Evolutionary conservation across 164 flowering plant genomes (phyloP), one percentile per base, ranked within the genome.

Genomic region (Echeveria elegans): DNA sequence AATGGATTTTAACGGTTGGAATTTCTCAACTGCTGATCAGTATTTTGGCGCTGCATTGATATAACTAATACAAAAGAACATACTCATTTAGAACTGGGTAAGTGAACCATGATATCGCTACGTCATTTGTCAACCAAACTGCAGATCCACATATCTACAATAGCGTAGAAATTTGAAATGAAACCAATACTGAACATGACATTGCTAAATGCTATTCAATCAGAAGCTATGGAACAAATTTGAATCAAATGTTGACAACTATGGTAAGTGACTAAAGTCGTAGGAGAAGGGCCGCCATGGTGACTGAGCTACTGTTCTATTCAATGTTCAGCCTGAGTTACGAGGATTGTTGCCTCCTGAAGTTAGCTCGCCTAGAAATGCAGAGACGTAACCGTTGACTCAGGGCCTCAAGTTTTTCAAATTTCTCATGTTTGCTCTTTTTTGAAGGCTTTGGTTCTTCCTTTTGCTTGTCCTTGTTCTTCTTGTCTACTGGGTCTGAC

Each of bases 321-420:
- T 56, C 30, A 56, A 56, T 56, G 10, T 72, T 73, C 68, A 70
- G 2, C 0, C 41, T 12, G 29, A 40, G 47, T 86, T 84, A 88
- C 9, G 88, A 78, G 28, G 92, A 79, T 8, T 69, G 65, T 37
- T 84, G 79, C 71, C 89, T 82, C 69, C 75, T 68, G 74, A 85
- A 86, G 38, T 79, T 82, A 64, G 84, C 86, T 71, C 85, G 78
- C 78, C 72, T 86, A 61, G 83, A 74, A 69, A 92, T 80, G 84
- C 86, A 82, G 66, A 70, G 86, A 0, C 96, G 85, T 31, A 92
- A 62, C 0, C 89, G 84, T 74, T 86, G 88, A 74, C 90, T 80
- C 10, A 92, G 72, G 53, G 96, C 87, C 69, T 86, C 98, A 5
- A 86, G 71, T 72, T 85, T 91, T 70, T 88, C 89, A 34, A 82